Percentiles rank a stretch among this genome's conserved stretches.
These are phyloP conservation scores for Cladosporium sp. DNA, from an alignment of 2,329 filamentous ascomycete species.

Conservation along the genomic window DNA sequence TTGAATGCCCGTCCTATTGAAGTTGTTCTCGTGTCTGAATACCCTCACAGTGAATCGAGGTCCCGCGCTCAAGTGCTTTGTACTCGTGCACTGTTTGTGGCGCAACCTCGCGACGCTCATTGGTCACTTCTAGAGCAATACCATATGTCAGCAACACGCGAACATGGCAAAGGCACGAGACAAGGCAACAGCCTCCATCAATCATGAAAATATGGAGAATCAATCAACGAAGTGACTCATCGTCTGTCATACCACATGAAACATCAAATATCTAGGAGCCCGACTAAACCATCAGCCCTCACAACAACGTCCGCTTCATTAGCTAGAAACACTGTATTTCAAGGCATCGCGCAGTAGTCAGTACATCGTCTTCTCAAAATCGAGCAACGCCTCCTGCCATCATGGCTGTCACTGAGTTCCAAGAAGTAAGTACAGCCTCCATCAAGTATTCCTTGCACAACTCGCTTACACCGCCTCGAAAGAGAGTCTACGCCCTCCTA, in stretches of 20 bases:
- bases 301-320: too few relatives aligned
- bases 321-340: too few relatives aligned
- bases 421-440: not conserved
- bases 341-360: not conserved
- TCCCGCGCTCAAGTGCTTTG: too few relatives aligned
- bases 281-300: too few relatives aligned
- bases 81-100: not conserved
- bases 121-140: conserved; percentile 4
- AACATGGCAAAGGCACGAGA: not conserved
- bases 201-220: not conserved
- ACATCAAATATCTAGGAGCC: too few relatives aligned
- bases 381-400: too few relatives aligned
- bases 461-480: not conserved
- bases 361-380: too few relatives aligned
- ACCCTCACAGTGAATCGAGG: too few relatives aligned
- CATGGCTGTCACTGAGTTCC: conserved; percentile 9
- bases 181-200: not conserved
- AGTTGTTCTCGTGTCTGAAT: too few relatives aligned
- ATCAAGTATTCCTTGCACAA: not conserved
- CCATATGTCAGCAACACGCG: not conserved
- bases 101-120: not conserved
- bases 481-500: conserved; percentile 62
- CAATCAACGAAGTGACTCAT: not conserved
- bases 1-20: too few relatives aligned
- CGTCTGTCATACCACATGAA: not conserved